phyloP scores from a whole-genome alignment of 805 yeast species.

The Hanseniaspora vineae region DNA sequence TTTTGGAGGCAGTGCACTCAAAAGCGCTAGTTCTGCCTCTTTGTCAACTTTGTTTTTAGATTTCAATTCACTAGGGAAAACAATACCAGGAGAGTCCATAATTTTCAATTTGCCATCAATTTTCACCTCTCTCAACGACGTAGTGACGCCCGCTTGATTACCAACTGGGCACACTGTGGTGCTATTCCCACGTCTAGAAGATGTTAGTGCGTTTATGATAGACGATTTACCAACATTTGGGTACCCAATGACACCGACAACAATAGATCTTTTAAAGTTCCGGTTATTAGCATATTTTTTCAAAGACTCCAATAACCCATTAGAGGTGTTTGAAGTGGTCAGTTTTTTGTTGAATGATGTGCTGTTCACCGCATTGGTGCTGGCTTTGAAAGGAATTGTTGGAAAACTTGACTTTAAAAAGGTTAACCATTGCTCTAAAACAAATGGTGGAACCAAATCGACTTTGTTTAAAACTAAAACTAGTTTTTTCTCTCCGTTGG shows the following conservation, averaged over 20 bases:
- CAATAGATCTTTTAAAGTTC: conserved; percentile 75
- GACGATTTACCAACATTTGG: conserved; percentile 97
- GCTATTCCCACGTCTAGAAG: conserved; percentile 58
- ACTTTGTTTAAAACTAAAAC: conserved; percentile 82
- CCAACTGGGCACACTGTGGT: conserved; percentile 88
- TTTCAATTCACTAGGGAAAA: conserved; percentile 64
- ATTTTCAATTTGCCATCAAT: conserved; percentile 80
- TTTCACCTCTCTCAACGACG: conserved; percentile 81
- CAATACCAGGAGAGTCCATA: conserved; percentile 95
- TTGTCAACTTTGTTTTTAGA: conserved; percentile 45
- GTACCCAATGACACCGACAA: conserved; percentile 93
- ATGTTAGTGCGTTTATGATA: conserved; percentile 75
- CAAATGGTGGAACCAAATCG: conserved; percentile 81
- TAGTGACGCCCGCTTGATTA: conserved; percentile 95
- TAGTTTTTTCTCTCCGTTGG: conserved; percentile 57
- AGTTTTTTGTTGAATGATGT: conserved; percentile 61
- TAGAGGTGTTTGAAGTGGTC: conserved; percentile 59
- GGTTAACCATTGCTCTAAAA: conserved; percentile 71
- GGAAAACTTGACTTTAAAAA: conserved; percentile 77
- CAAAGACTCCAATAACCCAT: conserved; percentile 61
- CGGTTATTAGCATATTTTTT: conserved; percentile 77
- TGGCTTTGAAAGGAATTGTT: conserved; percentile 76
- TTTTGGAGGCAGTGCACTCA: conserved; percentile 84
- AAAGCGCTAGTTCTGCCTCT: conserved; percentile 77
- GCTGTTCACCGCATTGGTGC: conserved; percentile 59